phyloP scores from a whole-genome alignment of 768 basidiomycete genomes.

The Russula sp. region DNA sequence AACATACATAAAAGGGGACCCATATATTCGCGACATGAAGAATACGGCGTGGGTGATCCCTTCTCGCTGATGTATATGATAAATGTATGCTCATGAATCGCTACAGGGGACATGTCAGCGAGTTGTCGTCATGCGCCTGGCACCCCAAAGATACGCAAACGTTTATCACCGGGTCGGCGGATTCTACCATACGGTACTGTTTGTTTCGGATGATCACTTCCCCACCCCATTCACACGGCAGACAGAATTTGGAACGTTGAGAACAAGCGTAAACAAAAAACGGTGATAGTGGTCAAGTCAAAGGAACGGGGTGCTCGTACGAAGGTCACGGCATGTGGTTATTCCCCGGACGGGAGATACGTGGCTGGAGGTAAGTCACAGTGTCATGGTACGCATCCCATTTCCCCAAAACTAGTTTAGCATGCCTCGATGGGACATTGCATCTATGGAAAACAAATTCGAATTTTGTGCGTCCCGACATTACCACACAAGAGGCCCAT shows the following conservation, averaged over 20 bases:
- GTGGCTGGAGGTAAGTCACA: constrained; percentile 77
- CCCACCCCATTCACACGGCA: constrained; percentile 10
- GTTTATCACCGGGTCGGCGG: constrained; percentile 93
- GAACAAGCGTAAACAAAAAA: constrained; percentile 90
- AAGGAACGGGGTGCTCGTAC: constrained; percentile 94
- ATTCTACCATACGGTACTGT: constrained; percentile 86
- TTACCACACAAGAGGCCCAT: constrained; percentile 85
- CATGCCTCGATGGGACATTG: constrained; percentile 85
- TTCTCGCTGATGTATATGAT: constrained; percentile 5
- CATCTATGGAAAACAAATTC: constrained; percentile 92
- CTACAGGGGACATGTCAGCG: constrained; percentile 87
- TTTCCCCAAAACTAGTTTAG: constrained; percentile 41
- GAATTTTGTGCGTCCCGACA: constrained; percentile 90
- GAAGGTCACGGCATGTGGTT: constrained; percentile 82
- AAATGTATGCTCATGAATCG: constrained; percentile 8
- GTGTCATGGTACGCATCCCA: background rate
- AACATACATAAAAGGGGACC: constrained; percentile 90
- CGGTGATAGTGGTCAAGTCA: constrained; percentile 93
- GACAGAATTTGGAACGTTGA: constrained; percentile 91
- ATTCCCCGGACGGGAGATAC: constrained; percentile 83
- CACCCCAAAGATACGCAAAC: constrained; percentile 80
- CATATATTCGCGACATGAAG: constrained; percentile 98
- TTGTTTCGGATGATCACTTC: constrained; percentile 6
- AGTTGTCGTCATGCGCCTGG: constrained; percentile 87
- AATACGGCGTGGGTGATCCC: constrained; percentile 77